Percentiles rank a stretch among this genome's conserved stretches.
These are phyloP conservation scores for Umbilicus rupestris DNA, from an alignment of 164 flowering plant species.

Conservation along the genomic window DNA sequence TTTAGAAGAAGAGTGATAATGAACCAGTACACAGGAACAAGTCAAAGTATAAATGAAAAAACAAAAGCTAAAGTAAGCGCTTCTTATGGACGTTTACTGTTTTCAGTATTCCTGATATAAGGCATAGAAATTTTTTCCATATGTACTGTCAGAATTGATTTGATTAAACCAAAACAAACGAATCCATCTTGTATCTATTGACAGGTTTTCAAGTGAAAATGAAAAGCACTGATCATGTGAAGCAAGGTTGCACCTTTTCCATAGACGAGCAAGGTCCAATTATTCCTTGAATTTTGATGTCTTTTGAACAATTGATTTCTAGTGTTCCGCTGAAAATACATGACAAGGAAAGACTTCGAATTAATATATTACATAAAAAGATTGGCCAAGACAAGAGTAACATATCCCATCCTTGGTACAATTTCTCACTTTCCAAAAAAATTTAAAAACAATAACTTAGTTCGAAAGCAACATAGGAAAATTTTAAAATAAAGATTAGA, in stretches of 20 bases:
- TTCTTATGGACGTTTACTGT: too few species aligned
- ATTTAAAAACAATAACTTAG: not conserved
- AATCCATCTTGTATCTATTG: not conserved
- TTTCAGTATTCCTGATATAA: too few species aligned
- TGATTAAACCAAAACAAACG: not conserved
- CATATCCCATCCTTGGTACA: slow-evolving; percentile 1
- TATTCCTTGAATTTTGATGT: slow-evolving; percentile 85
- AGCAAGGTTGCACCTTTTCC: slow-evolving; percentile 57
- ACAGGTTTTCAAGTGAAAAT: not conserved
- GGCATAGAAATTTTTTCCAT: too few species aligned
- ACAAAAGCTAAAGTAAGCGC: too few species aligned
- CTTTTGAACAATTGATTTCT: slow-evolving; percentile 86
- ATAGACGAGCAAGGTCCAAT: slow-evolving; percentile 94
- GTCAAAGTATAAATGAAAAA: too few species aligned
- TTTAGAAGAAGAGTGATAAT: too few species aligned
- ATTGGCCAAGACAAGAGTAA: not conserved
- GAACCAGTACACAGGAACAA: too few species aligned
- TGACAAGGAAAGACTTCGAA: not conserved
- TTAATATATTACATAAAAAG: not conserved
- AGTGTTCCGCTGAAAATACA: slow-evolving; percentile 61
- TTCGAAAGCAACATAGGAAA: not conserved
- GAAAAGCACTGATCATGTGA: not conserved
- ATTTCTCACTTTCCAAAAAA: too few species aligned
- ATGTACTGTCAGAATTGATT: too few species aligned
- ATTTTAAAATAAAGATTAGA: not conserved